These are phyloP conservation scores for Lentinus brumalis DNA, from an alignment of 768 basidiomycete species.

Conservation along the genomic window DNA sequence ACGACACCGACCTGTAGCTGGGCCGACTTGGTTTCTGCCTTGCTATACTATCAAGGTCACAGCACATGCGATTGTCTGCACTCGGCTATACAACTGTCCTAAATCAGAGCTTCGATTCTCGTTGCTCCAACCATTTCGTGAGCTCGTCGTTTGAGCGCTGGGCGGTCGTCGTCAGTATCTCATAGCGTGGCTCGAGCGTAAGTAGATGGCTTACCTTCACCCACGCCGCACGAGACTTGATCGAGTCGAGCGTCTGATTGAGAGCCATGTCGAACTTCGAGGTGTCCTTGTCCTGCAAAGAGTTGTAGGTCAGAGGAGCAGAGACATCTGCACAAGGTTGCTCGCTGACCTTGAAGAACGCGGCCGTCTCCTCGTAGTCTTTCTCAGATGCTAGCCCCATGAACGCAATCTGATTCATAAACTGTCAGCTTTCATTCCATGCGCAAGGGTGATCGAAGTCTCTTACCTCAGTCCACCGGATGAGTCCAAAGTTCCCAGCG, in stretches of 20 bases:
- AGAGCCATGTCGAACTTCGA: conserved; percentile 68
- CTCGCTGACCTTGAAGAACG: conserved; percentile 69
- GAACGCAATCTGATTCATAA: conserved; percentile 3
- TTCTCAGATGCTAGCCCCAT: conserved; percentile 56
- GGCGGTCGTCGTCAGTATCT: background rate
- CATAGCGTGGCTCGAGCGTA: background rate
- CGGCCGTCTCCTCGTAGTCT: conserved; percentile 62
- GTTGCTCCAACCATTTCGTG: conserved; percentile 51
- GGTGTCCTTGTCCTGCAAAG: conserved; percentile 58
- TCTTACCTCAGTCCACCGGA: conserved; percentile 14
- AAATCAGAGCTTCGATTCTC: conserved; percentile 26
- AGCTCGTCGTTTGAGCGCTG: conserved; percentile 65
- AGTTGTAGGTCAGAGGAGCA: background rate
- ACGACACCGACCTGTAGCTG: too few relatives aligned
- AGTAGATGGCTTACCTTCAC: conserved; percentile 48
- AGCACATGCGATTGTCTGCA: too few relatives aligned
- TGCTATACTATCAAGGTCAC: too few relatives aligned
- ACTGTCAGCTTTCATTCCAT: background rate
- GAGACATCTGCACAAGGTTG: conserved; percentile 3
- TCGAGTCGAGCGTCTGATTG: conserved; percentile 67
- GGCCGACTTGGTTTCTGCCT: too few relatives aligned
- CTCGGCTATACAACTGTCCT: too few relatives aligned
- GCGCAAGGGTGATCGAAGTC: background rate
- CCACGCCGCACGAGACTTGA: conserved; percentile 61
- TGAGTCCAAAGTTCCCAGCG: conserved; percentile 11